Base-by-base conservation (phyloP, 177 flowering plant genomes). In the Vitis hybrid region DNA sequence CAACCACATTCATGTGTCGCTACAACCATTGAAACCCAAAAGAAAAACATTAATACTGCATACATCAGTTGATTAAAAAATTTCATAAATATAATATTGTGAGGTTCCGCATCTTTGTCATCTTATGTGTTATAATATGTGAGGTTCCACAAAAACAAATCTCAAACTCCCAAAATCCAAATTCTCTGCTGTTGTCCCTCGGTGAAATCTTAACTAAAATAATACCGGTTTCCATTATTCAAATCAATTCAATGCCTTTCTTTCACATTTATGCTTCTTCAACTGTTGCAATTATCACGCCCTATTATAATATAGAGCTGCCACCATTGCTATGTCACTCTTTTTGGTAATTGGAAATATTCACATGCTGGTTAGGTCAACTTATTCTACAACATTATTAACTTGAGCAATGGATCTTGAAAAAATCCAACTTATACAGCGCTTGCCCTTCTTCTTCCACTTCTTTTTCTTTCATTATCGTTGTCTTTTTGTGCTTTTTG, bases 1-100 rank as follows among this genome's bases (percentile, higher is more conserved):
- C 71, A 78, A 64, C 77, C 64, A 74, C 44, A 65, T 4, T 60
- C 51, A 64, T 64, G 73, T 75, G 28, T 78, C 67, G 81, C 75
- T 78, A 50, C 73, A 75, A 75, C 77, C 67, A 71, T 68, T 62
- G 38, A 58, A 59, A 50, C 69, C 50, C 24, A 18, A 64, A 24
- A 22, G 57, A 4, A 49, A 65, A 65, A 54, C 17, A 12, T 14
- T 1, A 55, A 17, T 55, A 5, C 58, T 14, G 4, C 58, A 55
- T 55, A 55, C 17, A 55, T 55, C 17, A 55, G 8, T 55, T 6
- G 3, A 55, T 13, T 14, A 14, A 55, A 55, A 55, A 5, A 38
- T 5, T 38, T 38, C 47, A 5, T 17, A 55, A 5, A 55, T 14
- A 55, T 14, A 55, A 5, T 5, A 55, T 14, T 55, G 8, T 55